These are phyloP conservation scores for Emmonsiellopsis sp. DNA, from an alignment of 2,329 filamentous ascomycete species.

Conservation along the genomic window DNA sequence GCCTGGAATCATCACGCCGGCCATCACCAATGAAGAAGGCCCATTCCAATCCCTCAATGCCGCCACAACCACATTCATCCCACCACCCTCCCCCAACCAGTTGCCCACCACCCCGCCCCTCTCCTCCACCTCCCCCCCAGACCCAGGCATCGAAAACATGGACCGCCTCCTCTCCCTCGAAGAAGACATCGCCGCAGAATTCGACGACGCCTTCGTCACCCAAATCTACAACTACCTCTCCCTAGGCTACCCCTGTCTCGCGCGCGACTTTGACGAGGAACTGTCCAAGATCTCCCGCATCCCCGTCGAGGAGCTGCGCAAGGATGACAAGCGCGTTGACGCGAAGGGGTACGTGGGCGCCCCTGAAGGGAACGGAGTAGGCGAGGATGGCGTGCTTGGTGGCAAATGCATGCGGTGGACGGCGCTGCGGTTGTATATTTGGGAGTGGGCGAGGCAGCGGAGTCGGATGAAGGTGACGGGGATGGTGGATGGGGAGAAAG, in stretches of 20 bases:
- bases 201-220: conserved; percentile 75
- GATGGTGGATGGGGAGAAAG: conserved; percentile 47
- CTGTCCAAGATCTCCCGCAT: conserved; percentile 71
- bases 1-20: conserved; percentile 20
- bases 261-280: conserved; percentile 74
- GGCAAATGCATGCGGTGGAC: conserved; percentile 66
- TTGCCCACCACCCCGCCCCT: conserved; percentile 7
- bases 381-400: conserved; percentile 24
- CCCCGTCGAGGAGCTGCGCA: conserved; percentile 56
- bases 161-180: conserved; percentile 5
- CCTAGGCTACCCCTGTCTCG: conserved; percentile 79
- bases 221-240: conserved; percentile 97
- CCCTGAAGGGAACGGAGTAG: conserved; percentile 13
- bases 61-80: neutral
- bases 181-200: conserved; percentile 50
- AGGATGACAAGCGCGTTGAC: conserved; percentile 57
- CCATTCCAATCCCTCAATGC: conserved; percentile 3
- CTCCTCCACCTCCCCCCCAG: neutral
- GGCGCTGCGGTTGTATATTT: conserved; percentile 72
- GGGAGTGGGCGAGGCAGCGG: conserved; percentile 83
- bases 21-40: conserved; percentile 3
- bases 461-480: conserved; percentile 38
- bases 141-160: conserved; percentile 2
- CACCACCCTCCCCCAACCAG: neutral
- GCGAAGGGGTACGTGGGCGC: conserved; percentile 64